Conservation (phyloP, 2,329 filamentous ascomycete genomes). For the Trichoderma breve region DNA sequence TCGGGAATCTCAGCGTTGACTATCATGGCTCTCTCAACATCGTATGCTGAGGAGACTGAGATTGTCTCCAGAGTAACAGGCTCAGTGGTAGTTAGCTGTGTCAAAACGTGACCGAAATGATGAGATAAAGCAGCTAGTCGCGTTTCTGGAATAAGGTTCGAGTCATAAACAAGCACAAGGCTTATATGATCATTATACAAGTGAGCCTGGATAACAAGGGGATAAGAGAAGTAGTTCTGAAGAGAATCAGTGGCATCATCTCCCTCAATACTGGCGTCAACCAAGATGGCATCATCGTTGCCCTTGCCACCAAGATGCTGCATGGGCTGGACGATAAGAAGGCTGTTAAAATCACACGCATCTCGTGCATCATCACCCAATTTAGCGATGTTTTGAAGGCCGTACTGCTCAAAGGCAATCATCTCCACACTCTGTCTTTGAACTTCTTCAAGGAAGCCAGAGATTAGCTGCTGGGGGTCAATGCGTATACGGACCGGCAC, state of each 20-base stretch:
- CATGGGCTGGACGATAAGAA: constrained; percentile 25
- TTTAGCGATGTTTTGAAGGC: constrained; percentile 28
- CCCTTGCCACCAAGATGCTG: not conserved
- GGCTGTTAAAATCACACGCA: constrained; percentile 25
- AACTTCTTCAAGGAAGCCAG: constrained; percentile 13
- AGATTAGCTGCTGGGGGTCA: not conserved
- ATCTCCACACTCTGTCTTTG: constrained; percentile 24
- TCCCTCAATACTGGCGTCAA: not conserved
- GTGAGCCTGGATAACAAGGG: constrained; percentile 12
- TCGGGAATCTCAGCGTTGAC: not conserved
- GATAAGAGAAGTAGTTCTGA: constrained; percentile 18
- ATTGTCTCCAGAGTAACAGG: not conserved
- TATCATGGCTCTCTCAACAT: not conserved
- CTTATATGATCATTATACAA: not conserved
- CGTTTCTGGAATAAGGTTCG: not conserved
- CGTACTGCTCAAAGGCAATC: constrained; percentile 25
- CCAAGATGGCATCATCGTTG: not conserved
- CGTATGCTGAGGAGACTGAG: not conserved
- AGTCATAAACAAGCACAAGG: constrained; percentile 2
- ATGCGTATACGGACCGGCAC: constrained; percentile 19
- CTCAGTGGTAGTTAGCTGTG: not conserved
- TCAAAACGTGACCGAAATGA: constrained; percentile 12
- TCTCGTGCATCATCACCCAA: constrained; percentile 17
- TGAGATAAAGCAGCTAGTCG: constrained; percentile 7
- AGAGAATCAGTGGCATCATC: not conserved